Evolutionary conservation across 768 basidiomycete genomes (phyloP).

Genomic region (Russula griseocarnosa): DNA sequence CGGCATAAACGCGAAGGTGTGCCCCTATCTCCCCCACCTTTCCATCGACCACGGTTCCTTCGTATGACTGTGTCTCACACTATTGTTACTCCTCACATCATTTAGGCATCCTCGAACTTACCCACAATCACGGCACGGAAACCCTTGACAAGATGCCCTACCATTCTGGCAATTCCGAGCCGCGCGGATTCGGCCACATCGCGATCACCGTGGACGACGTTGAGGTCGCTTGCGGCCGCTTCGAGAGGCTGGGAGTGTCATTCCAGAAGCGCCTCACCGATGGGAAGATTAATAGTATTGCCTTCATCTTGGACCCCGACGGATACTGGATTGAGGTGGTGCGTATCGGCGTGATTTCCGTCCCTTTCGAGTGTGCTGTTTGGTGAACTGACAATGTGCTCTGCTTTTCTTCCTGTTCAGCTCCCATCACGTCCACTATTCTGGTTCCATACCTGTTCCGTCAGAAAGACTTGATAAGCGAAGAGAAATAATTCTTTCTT

Average conservation of each 20-base stretch:
- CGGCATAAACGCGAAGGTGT: conserved; percentile 65
- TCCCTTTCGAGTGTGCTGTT: neutral
- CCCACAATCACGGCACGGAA: conserved; percentile 90
- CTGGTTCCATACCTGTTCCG: neutral
- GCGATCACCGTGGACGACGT: conserved; percentile 82
- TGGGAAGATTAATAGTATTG: conserved; percentile 81
- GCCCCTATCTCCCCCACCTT: neutral
- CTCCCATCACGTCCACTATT: neutral
- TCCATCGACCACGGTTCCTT: neutral
- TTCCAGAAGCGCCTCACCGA: conserved; percentile 88
- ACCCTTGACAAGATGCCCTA: conserved; percentile 79
- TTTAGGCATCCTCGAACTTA: conserved; percentile 74
- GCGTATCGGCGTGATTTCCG: neutral
- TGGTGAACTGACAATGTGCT: neutral
- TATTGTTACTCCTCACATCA: neutral
- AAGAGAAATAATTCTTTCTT: neutral
- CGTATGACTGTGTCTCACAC: neutral
- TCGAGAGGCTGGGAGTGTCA: conserved; percentile 71
- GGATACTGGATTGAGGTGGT: conserved; percentile 38
- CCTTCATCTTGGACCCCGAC: conserved; percentile 83
- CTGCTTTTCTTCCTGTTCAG: neutral
- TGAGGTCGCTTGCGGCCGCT: conserved; percentile 74
- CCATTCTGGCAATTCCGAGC: conserved; percentile 79
- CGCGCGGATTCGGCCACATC: conserved; percentile 83
- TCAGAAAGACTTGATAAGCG: neutral